These are phyloP conservation scores for Tylopilus felleus DNA, from an alignment of 768 basidiomycete genomes.

Conservation along the genomic window DNA sequence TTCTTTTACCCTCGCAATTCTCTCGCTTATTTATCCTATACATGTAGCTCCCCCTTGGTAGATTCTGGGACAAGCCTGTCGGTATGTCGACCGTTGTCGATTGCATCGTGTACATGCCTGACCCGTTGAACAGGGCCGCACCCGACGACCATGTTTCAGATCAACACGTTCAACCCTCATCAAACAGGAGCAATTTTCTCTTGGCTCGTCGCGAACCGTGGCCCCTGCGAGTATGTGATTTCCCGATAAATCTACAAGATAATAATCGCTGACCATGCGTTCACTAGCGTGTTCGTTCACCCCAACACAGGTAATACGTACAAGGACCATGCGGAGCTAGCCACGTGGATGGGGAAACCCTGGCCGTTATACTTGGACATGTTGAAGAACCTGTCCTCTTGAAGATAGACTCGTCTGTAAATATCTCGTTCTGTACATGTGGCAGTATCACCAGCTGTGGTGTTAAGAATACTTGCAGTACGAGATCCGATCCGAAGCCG, in stretches of 20 bases:
- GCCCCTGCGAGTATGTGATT: conserved; percentile 64
- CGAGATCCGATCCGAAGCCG: conserved; percentile 10
- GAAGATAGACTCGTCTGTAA: too few species aligned
- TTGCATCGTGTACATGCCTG: not conserved
- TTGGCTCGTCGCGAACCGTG: conserved; percentile 65
- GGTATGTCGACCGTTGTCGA: conserved; percentile 38
- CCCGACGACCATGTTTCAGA: conserved; percentile 69
- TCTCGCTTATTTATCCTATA: not conserved
- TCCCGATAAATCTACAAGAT: not conserved
- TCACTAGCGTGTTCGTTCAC: conserved; percentile 61
- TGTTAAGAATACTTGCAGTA: not conserved
- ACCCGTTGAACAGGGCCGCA: conserved; percentile 49
- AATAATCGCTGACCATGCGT: not conserved
- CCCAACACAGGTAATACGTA: conserved; percentile 59
- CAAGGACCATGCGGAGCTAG: conserved; percentile 60
- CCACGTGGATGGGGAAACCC: conserved; percentile 62
- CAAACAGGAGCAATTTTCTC: conserved; percentile 68
- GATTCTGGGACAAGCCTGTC: conserved; percentile 58
- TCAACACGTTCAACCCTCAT: conserved; percentile 63
- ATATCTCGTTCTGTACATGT: too few species aligned
- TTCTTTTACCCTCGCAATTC: not conserved
- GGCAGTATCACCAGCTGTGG: not conserved
- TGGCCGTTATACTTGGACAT: conserved; percentile 52
- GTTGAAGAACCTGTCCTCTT: not conserved
- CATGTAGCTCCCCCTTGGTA: conserved; percentile 58